Percentiles rank a stretch among this genome's conserved stretches.
phyloP scores from a whole-genome alignment of 2,329 filamentous ascomycete genomes.

The Onygenales sp. region DNA sequence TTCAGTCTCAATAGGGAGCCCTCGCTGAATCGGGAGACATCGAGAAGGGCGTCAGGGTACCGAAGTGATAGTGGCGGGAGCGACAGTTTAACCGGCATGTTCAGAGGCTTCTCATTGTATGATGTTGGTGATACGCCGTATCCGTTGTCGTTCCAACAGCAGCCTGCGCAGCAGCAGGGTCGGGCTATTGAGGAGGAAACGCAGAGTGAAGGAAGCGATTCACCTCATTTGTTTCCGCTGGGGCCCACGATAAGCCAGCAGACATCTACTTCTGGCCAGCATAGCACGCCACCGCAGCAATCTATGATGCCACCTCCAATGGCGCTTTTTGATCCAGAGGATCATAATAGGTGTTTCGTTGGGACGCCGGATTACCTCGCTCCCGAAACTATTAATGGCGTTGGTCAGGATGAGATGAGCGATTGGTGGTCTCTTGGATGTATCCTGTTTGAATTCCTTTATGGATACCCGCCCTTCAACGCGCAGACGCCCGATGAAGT shows the following conservation, averaged over 20 bases:
- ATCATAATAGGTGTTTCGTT: slow-evolving; percentile 86
- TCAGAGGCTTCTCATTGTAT: slow-evolving; percentile 66
- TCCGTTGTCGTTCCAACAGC: slow-evolving; percentile 16
- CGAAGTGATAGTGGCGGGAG: slow-evolving; percentile 90
- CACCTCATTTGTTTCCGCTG: slow-evolving; percentile 66
- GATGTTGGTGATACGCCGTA: slow-evolving; percentile 45
- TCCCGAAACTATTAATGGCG: slow-evolving; percentile 90
- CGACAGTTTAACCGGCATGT: slow-evolving; percentile 73
- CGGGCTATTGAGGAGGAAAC: slow-evolving; percentile 57
- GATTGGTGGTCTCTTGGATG: slow-evolving; percentile 99
- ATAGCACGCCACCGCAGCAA: slow-evolving; percentile 43
- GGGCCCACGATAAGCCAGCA: slow-evolving; percentile 49
- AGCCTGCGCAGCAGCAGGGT: slow-evolving; percentile 16
- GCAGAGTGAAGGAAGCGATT: slow-evolving; percentile 61
- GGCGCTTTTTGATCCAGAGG: slow-evolving; percentile 91
- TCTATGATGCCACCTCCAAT: slow-evolving; percentile 83
- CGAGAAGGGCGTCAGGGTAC: slow-evolving; percentile 63
- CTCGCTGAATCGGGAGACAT: slow-evolving; percentile 48
- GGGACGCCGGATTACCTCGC: slow-evolving; percentile 96
- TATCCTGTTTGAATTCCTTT: slow-evolving; percentile 93
- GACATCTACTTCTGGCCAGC: slow-evolving; percentile 17
- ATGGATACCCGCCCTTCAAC: slow-evolving; percentile 88
- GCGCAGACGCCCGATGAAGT: slow-evolving; percentile 83
- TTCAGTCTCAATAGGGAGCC: slow-evolving; percentile 54
- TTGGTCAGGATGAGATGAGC: slow-evolving; percentile 93